Percentiles rank a stretch among this genome's conserved stretches.
Conservation (phyloP, 1,284 basidiomycete genomes). For the Papiliotrema terrestris region DNA sequence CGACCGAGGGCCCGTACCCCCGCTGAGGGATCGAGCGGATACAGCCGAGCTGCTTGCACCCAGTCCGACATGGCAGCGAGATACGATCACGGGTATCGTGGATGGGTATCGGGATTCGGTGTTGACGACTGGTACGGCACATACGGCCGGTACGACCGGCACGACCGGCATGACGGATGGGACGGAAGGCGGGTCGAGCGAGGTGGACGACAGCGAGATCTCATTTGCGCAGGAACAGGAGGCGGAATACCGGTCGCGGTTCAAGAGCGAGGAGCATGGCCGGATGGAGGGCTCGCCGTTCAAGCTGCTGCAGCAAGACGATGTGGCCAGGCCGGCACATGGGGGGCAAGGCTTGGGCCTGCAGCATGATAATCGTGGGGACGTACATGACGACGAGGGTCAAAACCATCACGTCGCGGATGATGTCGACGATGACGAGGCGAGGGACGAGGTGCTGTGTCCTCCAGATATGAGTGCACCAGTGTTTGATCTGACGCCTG, state of each 20-base stretch:
- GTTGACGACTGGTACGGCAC: neutral
- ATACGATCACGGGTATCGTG: constrained; percentile 33
- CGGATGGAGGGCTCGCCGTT: neutral
- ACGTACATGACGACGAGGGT: neutral
- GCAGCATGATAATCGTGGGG: neutral
- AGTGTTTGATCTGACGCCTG: constrained; percentile 54
- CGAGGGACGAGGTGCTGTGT: constrained; percentile 13
- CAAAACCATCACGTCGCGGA: neutral
- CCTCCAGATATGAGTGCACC: constrained; percentile 22
- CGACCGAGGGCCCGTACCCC: constrained; percentile 3
- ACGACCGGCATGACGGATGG: neutral
- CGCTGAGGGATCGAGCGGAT: constrained; percentile 1
- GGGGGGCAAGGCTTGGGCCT: no score
- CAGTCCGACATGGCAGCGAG: constrained; percentile 11
- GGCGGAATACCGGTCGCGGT: neutral
- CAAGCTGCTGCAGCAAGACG: neutral
- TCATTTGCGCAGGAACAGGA: neutral
- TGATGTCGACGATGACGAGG: neutral
- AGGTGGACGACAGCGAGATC: neutral
- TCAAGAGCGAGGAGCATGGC: neutral
- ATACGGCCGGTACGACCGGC: neutral
- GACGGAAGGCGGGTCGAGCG: neutral
- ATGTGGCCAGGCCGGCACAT: no score
- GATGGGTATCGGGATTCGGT: constrained; percentile 22
- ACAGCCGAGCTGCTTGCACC: constrained; percentile 2